Conservation (phyloP, 2,329 filamentous ascomycete species). For the Biscogniauxia sp. region DNA sequence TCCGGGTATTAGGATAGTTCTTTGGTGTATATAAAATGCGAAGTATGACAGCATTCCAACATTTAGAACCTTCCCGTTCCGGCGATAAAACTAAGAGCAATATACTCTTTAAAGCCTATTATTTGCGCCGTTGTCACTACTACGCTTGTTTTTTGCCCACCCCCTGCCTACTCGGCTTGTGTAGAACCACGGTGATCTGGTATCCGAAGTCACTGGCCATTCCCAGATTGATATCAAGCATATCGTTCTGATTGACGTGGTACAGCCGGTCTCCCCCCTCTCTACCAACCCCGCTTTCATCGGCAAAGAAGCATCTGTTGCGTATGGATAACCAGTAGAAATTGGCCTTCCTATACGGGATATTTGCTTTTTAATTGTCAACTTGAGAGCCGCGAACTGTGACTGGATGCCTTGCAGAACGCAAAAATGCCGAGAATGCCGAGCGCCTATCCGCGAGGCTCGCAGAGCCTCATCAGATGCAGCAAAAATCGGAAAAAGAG, state of each 20-base stretch:
- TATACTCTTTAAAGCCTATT: constrained; percentile 18
- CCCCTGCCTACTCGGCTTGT: too few species aligned
- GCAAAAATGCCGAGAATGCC: background rate
- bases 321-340: background rate
- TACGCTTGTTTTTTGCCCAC: too few species aligned
- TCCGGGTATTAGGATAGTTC: background rate
- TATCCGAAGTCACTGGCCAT: constrained; percentile 6
- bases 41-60: too few species aligned
- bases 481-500: too few species aligned
- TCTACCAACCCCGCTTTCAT: background rate
- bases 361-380: background rate
- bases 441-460: too few species aligned
- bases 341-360: background rate
- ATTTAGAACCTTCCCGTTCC: too few species aligned
- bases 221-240: too few species aligned
- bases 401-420: background rate
- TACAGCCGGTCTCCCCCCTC: background rate
- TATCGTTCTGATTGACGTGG: too few species aligned
- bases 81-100: constrained; percentile 7
- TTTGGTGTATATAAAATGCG: background rate
- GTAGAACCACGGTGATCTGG: constrained; percentile 23
- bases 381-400: background rate
- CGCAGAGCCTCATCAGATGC: too few species aligned
- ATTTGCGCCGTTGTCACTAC: too few species aligned
- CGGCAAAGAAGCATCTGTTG: background rate